A percentile compares a stretch with the other conserved stretches of the same genome.
These are phyloP conservation scores for Hemileia vastatrix DNA, from an alignment of 1,284 basidiomycete species.

Conservation along the genomic window DNA sequence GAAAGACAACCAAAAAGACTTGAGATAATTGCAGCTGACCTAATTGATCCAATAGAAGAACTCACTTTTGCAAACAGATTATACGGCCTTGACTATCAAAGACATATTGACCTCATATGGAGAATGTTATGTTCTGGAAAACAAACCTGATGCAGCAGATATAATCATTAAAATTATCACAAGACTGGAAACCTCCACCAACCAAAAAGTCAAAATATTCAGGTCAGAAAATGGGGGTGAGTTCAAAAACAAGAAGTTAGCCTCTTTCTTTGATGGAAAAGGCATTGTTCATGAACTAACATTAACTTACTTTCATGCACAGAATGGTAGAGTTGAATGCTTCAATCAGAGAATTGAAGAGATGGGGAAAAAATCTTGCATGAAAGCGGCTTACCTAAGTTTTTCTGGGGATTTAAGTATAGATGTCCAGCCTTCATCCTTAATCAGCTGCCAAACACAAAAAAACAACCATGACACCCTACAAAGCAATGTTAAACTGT, in stretches of 20 bases:
- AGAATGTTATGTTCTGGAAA: too few species aligned
- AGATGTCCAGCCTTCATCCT: neutral
- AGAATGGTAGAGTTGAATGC: constrained; percentile 3
- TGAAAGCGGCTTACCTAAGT: neutral
- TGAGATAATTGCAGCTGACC: too few species aligned
- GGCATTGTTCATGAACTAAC: constrained; percentile 4
- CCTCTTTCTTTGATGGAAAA: neutral
- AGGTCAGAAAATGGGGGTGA: too few species aligned
- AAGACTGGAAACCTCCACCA: too few species aligned
- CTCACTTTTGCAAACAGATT: too few species aligned
- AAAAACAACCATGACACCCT: neutral
- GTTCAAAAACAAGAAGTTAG: neutral
- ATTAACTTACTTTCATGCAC: constrained; percentile 3
- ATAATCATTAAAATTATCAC: too few species aligned
- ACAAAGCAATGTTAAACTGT: neutral
- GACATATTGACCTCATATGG: too few species aligned
- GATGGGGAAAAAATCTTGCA: neutral
- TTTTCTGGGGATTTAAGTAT: constrained; percentile 2
- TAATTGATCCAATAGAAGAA: too few species aligned
- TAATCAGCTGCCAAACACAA: neutral
- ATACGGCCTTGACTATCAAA: too few species aligned
- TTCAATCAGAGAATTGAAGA: neutral
- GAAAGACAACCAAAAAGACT: too few species aligned
- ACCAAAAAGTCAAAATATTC: too few species aligned
- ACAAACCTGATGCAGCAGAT: too few species aligned